Evolutionary conservation across 2,329 filamentous ascomycete species (phyloP).

Genomic region (Fusarium illudens): DNA sequence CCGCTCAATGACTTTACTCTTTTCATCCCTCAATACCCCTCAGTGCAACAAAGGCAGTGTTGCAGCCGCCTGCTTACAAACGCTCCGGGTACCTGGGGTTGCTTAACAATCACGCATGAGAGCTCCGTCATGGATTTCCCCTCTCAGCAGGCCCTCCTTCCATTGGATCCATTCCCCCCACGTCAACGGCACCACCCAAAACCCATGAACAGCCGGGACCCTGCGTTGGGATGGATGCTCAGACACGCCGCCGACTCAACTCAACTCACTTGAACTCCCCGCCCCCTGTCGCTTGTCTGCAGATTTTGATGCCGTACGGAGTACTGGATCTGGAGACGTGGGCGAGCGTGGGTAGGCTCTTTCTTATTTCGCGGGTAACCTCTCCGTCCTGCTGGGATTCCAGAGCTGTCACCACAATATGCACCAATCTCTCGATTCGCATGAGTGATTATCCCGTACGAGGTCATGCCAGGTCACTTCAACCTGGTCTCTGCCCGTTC

Average conservation of each 20-base stretch:
- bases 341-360: constrained; percentile 10
- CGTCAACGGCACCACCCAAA: constrained; percentile 16
- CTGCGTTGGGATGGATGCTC: constrained; percentile 17
- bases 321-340: constrained; percentile 11
- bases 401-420: constrained; percentile 1
- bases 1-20: neutral
- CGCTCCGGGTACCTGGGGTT: neutral
- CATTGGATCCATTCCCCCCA: constrained; percentile 12
- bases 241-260: constrained; percentile 17
- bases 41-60: neutral
- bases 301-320: constrained; percentile 10
- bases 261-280: constrained; percentile 29
- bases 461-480: neutral
- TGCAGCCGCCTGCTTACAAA: constrained; percentile 22
- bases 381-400: constrained; percentile 11
- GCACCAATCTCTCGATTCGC: constrained; percentile 7
- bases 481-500: constrained; percentile 11
- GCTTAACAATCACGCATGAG: constrained; percentile 41
- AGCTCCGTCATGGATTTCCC: constrained; percentile 34
- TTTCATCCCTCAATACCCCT: constrained; percentile 5
- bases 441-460: constrained; percentile 27
- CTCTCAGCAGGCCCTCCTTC: constrained; percentile 9
- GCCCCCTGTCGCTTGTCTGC: constrained; percentile 29
- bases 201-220: constrained; percentile 11
- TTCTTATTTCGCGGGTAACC: constrained; percentile 19